Evolutionary conservation across 2,329 filamentous ascomycete genomes (phyloP).

Genomic region (Cercospora berteroae): DNA sequence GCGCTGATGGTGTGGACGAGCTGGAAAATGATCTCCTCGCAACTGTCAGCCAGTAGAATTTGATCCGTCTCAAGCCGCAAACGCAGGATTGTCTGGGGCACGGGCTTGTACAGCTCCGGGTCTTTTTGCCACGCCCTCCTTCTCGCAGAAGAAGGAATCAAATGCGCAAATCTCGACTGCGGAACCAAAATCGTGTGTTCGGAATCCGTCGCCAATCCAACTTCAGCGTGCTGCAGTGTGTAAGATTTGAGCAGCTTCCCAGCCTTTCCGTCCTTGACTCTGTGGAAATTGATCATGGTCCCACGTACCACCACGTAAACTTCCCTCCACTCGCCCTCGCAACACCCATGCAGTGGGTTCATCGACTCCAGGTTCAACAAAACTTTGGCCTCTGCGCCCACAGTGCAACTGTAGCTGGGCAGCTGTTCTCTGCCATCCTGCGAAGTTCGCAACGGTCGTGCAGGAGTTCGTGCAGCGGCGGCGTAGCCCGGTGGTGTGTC

Average conservation of each 20-base stretch:
- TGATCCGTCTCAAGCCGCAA: conserved; percentile 71
- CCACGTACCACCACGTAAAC: conserved; percentile 65
- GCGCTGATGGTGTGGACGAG: conserved; percentile 69
- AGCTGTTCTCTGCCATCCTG: conserved; percentile 30
- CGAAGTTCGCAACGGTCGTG: conserved; percentile 13
- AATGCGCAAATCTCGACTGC: conserved; percentile 46
- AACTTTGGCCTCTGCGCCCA: conserved; percentile 34
- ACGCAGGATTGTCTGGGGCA: conserved; percentile 63
- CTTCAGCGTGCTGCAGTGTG: conserved; percentile 70
- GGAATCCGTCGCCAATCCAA: conserved; percentile 71
- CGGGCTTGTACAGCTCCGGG: conserved; percentile 46
- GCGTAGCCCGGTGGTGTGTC: conserved; percentile 38
- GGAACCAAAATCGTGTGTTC: conserved; percentile 54
- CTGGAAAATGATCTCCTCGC: conserved; percentile 63
- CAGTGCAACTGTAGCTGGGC: conserved; percentile 38
- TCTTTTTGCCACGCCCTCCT: conserved; percentile 46
- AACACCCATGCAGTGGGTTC: conserved; percentile 33
- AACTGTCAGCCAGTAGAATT: conserved; percentile 65
- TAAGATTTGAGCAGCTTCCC: conserved; percentile 64
- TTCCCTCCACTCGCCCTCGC: conserved; percentile 37
- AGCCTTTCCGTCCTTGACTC: conserved; percentile 57
- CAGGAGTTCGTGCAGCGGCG: conserved; percentile 23
- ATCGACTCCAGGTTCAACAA: conserved; percentile 37
- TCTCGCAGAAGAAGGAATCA: conserved; percentile 43
- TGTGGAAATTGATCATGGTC: conserved; percentile 65